Conservation (phyloP, 441 rosid species). For the Populus hybrid region DNA sequence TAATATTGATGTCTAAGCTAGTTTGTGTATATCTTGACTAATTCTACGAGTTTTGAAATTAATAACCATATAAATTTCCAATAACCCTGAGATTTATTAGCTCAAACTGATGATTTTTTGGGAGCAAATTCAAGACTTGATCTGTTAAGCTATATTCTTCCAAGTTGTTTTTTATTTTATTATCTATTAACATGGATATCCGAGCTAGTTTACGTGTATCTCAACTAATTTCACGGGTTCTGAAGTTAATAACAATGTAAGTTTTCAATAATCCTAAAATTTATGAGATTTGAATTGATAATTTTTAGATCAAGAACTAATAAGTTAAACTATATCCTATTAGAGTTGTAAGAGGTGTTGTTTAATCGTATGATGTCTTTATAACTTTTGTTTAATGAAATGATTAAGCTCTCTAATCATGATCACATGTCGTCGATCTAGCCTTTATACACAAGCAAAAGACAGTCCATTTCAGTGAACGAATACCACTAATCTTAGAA, state of each 20-base stretch:
- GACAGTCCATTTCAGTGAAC: background rate
- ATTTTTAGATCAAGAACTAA: too few relatives aligned
- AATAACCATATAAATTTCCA: rapidly evolving
- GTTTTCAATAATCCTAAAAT: rapidly evolving
- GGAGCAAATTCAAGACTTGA: too few relatives aligned
- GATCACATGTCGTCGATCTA: background rate
- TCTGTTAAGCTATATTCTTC: too few relatives aligned
- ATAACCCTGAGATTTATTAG: rapidly evolving
- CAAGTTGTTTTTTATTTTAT: too few relatives aligned
- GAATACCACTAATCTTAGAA: background rate
- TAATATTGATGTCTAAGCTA: too few relatives aligned
- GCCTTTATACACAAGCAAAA: background rate
- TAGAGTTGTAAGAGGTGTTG: too few relatives aligned
- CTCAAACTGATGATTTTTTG: too few relatives aligned
- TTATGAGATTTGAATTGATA: too few relatives aligned
- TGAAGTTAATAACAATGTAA: too few relatives aligned
- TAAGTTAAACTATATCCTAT: rapidly evolving
- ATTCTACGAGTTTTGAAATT: rapidly evolving
- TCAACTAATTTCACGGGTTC: rapidly evolving
- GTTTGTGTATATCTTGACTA: too few relatives aligned
- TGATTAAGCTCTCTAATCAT: background rate
- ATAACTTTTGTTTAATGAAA: background rate
- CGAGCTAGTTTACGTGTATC: too few relatives aligned
- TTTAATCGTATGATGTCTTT: background rate
- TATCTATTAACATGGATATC: too few relatives aligned